phyloP scores from a whole-genome alignment of 129 eudicot genomes.

The Lactuca saligna region DNA sequence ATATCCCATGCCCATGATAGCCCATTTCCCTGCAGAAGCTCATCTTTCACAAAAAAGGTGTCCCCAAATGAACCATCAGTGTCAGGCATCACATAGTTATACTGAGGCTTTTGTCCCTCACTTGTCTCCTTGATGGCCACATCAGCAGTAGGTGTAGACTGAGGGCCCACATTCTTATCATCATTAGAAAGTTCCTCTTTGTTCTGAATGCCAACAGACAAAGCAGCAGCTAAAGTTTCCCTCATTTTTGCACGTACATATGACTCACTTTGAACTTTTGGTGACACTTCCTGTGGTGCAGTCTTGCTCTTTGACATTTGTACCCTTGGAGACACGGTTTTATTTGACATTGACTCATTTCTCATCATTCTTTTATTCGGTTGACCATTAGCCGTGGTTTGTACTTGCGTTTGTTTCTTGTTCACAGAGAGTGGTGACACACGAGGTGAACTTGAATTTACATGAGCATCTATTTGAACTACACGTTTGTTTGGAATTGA shows the following conservation, averaged over 20 bases:
- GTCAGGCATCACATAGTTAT: conserved; percentile 44
- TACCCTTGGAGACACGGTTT: conserved; percentile 43
- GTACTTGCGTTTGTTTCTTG: conserved; percentile 31
- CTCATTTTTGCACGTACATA: conserved; percentile 76
- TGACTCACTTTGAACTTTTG: conserved; percentile 42
- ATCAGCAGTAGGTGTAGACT: neutral
- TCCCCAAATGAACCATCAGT: conserved; percentile 55
- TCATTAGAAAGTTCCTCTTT: conserved; percentile 38
- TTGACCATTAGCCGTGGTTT: conserved; percentile 3
- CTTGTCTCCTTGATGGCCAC: neutral
- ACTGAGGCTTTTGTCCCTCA: conserved; percentile 41
- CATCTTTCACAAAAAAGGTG: conserved; percentile 65
- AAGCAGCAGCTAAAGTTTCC: conserved; percentile 74
- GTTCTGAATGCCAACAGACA: conserved; percentile 56
- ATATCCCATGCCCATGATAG: conserved; percentile 83
- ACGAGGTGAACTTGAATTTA: conserved; percentile 25
- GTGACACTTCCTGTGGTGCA: conserved; percentile 30
- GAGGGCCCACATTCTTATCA: conserved; percentile 29
- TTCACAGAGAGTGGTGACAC: conserved; percentile 27
- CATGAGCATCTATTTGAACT: conserved; percentile 32
- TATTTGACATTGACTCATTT: conserved; percentile 48
- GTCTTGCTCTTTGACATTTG: conserved; percentile 48
- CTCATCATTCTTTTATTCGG: conserved; percentile 42
- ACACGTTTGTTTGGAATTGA: conserved; percentile 47
- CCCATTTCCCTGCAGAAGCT: conserved; percentile 85